These are phyloP conservation scores for Pachysandra terminalis DNA, from an alignment of 164 flowering plant species.

Conservation along the genomic window DNA sequence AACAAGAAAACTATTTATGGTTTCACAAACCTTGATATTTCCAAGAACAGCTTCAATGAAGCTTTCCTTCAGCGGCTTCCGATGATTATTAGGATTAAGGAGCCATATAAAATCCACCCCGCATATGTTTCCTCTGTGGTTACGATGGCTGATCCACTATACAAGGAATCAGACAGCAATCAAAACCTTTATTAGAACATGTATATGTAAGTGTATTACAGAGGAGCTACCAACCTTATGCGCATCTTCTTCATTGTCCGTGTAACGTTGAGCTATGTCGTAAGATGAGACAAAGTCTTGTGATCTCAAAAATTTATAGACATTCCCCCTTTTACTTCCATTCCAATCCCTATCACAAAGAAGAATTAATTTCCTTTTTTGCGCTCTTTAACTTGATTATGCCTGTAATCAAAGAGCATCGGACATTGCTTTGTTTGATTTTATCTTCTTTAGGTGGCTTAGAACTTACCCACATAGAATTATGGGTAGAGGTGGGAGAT, in stretches of 20 bases:
- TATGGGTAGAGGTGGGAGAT: slow-evolving; percentile 21
- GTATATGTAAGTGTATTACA: background rate
- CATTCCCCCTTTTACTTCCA: slow-evolving; percentile 31
- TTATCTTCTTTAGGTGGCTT: background rate
- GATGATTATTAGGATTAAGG: slow-evolving; percentile 18
- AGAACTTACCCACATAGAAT: slow-evolving; percentile 29
- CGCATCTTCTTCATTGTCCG: slow-evolving; percentile 16
- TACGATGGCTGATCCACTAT: slow-evolving; percentile 34
- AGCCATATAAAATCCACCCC: slow-evolving; percentile 35
- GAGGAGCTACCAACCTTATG: slow-evolving; percentile 17
- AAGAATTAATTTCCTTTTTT: no score
- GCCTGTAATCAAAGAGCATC: background rate
- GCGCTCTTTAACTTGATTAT: no score
- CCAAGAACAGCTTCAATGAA: slow-evolving; percentile 26
- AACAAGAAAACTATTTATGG: background rate
- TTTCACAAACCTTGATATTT: slow-evolving; percentile 18
- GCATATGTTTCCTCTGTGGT: slow-evolving; percentile 31
- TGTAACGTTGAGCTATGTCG: slow-evolving; percentile 23
- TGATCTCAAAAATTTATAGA: slow-evolving; percentile 25
- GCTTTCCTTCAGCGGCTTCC: slow-evolving; percentile 22
- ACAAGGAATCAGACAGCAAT: background rate
- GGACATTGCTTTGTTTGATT: background rate
- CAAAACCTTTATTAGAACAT: background rate
- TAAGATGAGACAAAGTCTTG: slow-evolving; percentile 34
- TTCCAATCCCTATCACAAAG: slow-evolving; percentile 25